Evolutionary conservation across 352 stramenopile genomes (phyloP), one percentile per base, ranked within the genome.

Genomic region (Peronospora tabacina): DNA sequence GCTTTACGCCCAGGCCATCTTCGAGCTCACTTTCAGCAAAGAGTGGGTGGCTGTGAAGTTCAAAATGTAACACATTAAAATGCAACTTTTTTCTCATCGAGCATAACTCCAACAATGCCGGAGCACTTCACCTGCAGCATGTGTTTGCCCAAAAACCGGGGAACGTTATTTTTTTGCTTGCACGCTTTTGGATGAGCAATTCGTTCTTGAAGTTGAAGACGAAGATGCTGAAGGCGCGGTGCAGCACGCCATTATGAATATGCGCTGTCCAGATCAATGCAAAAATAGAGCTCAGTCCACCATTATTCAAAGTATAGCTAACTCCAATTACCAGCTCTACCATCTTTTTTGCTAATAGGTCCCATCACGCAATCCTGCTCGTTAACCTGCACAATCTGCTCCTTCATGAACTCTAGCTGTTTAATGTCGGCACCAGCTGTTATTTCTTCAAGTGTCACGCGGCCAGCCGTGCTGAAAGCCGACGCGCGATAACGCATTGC

Each of bases 121-220:
- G 22, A 12, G 11, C 20, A 11, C 28, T 49, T 44, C 44, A 83
- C 72, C 72, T 96, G 75, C 97, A 99, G 68, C 97, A 99, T 11
- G 97, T 99, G 70, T 99, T 99, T 12, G 97, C 98, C 97, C 97
- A 99, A 28, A 97, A 95, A 62, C 88, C 84, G 11, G 97, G 96
- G 68, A 99, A 99, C 19, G 96, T 99, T 70, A 99, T 99, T 73
- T 99, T 99, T 39, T 90, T 85, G 2, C 68, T 67, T 0, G 96
- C 90, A 13, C 97, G 82, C 78, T 99, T 87, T 58, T 94, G 82
- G 37, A 94, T 85, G 30, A 94, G 62, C 39, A 94, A 50, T 53
- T 90, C 74, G 47, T 90, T 89, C 52, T 85, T 76, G 32, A 71
- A 80, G 68, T 91, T 89, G 67, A 94, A 94, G 29, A 94, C 55